Evolutionary conservation across 192 early-diverging fungal genomes (phyloP).

Genomic region (Oehlia diaphana): DNA sequence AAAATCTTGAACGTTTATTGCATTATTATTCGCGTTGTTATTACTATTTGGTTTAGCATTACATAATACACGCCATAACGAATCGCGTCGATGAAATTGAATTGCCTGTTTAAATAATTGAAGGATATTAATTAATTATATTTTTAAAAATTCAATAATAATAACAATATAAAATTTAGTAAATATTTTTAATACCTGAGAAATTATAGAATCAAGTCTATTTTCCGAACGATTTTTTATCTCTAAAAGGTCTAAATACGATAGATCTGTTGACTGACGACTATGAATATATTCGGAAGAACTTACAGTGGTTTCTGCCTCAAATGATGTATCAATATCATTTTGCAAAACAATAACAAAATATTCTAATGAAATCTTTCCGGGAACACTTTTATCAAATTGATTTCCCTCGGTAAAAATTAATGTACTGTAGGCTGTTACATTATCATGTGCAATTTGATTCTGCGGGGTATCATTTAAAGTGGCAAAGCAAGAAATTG

Average conservation of each 20-base stretch:
- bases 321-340: neutral
- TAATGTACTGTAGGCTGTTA: neutral
- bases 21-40: constrained; percentile 6
- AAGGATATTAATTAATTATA: too few species aligned
- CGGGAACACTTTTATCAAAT: neutral
- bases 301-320: neutral
- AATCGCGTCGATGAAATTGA: neutral
- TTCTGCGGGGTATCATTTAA: neutral
- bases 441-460: too few species aligned
- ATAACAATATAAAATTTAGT: too few species aligned
- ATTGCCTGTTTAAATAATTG: too few species aligned
- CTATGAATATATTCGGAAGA: too few species aligned
- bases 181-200: too few species aligned
- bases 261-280: neutral
- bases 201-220: too few species aligned
- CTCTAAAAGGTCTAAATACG: too few species aligned
- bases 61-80: neutral
- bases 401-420: neutral
- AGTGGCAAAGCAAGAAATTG: constrained; percentile 49
- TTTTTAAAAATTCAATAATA: too few species aligned
- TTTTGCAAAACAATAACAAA: constrained; percentile 23
- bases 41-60: constrained; percentile 13
- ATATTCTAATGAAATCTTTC: constrained; percentile 13
- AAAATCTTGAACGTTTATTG: constrained; percentile 43
- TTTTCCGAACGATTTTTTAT: too few species aligned